phyloP scores from a whole-genome alignment of 495 filamentous ascomycete genomes.

The Parachaetomium inaequale region DNA sequence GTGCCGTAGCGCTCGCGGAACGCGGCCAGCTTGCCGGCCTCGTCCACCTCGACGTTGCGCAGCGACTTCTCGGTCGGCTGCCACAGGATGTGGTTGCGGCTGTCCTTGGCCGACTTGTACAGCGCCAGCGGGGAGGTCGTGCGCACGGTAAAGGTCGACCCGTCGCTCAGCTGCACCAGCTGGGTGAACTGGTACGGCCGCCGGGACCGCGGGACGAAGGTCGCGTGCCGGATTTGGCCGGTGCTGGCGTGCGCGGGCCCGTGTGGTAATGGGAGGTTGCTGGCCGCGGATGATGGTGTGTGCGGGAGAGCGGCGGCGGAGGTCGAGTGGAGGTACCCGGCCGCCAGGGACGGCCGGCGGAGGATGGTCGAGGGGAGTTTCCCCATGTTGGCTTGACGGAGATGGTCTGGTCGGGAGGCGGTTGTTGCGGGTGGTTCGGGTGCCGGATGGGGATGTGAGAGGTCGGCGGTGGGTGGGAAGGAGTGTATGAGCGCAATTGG shows the following conservation, averaged over 20 bases:
- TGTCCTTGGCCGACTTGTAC: slow-evolving; percentile 76
- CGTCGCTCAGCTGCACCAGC: slow-evolving; percentile 90
- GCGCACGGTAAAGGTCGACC: slow-evolving; percentile 78
- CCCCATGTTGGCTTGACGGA: slow-evolving; percentile 23
- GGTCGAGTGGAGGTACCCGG: slow-evolving; percentile 2
- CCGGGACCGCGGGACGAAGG: slow-evolving; percentile 80
- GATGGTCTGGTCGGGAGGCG: not conserved
- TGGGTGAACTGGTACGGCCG: slow-evolving; percentile 97
- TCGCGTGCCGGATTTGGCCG: slow-evolving; percentile 65
- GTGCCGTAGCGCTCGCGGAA: slow-evolving; percentile 83
- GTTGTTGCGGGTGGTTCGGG: not conserved
- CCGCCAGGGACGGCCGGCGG: slow-evolving; percentile 19
- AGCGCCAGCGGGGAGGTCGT: slow-evolving; percentile 81
- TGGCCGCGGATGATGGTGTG: not conserved
- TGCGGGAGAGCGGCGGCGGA: not conserved
- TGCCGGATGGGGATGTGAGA: not conserved
- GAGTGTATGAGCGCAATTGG: slow-evolving; percentile 5
- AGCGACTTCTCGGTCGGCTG: slow-evolving; percentile 76
- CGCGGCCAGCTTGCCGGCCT: slow-evolving; percentile 82
- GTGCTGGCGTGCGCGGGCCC: not conserved
- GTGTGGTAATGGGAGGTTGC: slow-evolving; percentile 28
- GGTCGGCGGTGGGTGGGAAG: not conserved
- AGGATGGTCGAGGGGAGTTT: slow-evolving; percentile 32
- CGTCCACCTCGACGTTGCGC: slow-evolving; percentile 86
- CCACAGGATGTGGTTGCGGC: slow-evolving; percentile 83